A percentile compares a stretch with the other conserved stretches of the same genome.
phyloP scores from a whole-genome alignment of 1,284 basidiomycete genomes.

The Trametes pubescens region DNA sequence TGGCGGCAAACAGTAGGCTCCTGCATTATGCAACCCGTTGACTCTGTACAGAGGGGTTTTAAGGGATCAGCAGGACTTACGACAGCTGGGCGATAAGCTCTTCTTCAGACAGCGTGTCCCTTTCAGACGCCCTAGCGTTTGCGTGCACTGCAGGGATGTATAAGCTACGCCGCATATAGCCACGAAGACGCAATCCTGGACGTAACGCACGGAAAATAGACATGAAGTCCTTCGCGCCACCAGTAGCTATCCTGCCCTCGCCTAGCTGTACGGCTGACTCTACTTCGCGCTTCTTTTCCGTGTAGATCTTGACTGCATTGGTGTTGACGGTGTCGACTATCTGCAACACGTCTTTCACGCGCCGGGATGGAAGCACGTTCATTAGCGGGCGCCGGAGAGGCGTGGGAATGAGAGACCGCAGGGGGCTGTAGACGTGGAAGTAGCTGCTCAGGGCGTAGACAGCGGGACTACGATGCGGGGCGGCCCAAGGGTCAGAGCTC shows the following conservation, averaged over 20 bases:
- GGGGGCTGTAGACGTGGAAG: conserved; percentile 2
- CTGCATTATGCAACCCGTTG: background rate
- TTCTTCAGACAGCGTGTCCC: conserved; percentile 39
- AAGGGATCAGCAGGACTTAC: conserved; percentile 22
- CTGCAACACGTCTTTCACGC: conserved; percentile 16
- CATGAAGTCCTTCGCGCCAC: conserved; percentile 41
- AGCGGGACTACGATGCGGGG: conserved; percentile 1
- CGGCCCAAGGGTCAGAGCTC: background rate
- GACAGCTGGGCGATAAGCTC: conserved; percentile 43
- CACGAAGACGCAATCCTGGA: background rate
- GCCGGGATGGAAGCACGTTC: conserved; percentile 10
- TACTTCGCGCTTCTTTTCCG: conserved; percentile 28
- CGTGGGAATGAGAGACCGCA: background rate
- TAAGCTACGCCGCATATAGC: too few species aligned
- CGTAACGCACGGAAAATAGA: conserved; percentile 38
- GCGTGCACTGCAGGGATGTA: conserved; percentile 35
- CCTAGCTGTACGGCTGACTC: conserved; percentile 1
- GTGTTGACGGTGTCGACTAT: conserved; percentile 23
- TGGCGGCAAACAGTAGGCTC: conserved; percentile 27
- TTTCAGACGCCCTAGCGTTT: conserved; percentile 35
- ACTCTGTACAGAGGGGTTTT: background rate
- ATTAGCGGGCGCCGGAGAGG: conserved; percentile 7
- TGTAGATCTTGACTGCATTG: conserved; percentile 12
- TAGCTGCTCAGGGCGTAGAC: conserved; percentile 5
- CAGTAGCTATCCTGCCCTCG: conserved; percentile 3